A percentile compares a stretch with the other conserved stretches of the same genome.
phyloP scores from a whole-genome alignment of 352 stramenopile species.

The Phytophthora sansomeana region DNA sequence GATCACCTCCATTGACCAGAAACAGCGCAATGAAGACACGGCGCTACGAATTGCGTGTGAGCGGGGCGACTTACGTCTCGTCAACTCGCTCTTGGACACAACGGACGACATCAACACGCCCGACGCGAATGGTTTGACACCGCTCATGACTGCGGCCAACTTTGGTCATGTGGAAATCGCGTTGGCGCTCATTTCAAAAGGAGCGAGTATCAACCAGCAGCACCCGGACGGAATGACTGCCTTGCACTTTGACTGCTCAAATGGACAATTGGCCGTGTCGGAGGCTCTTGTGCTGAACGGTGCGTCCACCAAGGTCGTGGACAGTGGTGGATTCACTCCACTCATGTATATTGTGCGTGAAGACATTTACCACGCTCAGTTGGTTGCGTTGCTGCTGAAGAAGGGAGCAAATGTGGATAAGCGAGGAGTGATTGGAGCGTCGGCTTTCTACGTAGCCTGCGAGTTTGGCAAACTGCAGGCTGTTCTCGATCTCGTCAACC shows the following conservation, averaged over 20 bases:
- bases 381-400: constrained; percentile 2
- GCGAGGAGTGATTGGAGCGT: constrained; percentile 2
- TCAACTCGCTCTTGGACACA: constrained; percentile 18
- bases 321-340: no score
- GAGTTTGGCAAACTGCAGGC: background rate
- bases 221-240: no score
- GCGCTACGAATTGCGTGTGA: constrained; percentile 26
- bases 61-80: constrained; percentile 13
- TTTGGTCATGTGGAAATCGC: background rate
- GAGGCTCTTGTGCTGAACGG: no score
- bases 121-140: constrained; percentile 2
- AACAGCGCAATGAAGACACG: constrained; percentile 29
- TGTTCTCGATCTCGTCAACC: background rate
- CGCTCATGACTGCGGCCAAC: constrained; percentile 19
- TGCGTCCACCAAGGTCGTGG: no score
- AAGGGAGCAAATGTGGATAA: constrained; percentile 6
- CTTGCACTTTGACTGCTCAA: no score
- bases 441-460: constrained; percentile 16
- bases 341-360: no score
- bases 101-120: constrained; percentile 21
- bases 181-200: no score
- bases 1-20: constrained; percentile 15
- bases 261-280: no score
- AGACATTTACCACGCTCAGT: background rate
- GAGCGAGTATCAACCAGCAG: no score